Conservation (phyloP, 2,329 filamentous ascomycete species). For the Nigrograna mackinnonii region DNA sequence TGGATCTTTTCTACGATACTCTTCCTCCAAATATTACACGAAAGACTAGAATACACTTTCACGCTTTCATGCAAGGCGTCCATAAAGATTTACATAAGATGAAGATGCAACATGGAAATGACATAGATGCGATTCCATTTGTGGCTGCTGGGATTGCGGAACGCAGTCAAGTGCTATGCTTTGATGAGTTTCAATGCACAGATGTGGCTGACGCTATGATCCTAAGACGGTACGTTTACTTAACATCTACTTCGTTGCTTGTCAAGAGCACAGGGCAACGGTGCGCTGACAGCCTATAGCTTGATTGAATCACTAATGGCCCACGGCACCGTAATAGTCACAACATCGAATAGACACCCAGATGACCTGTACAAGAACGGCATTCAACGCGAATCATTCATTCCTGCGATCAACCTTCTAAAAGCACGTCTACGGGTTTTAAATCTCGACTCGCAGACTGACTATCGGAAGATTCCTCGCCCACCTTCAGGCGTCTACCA, state of each 20-base stretch:
- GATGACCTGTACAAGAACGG: constrained; percentile 98
- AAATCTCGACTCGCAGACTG: constrained; percentile 91
- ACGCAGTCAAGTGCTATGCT: constrained; percentile 84
- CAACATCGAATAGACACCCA: constrained; percentile 95
- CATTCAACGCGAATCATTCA: constrained; percentile 91
- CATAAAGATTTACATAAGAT: constrained; percentile 88
- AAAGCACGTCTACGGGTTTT: constrained; percentile 84
- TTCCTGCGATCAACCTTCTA: constrained; percentile 92
- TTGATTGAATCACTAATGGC: constrained; percentile 91
- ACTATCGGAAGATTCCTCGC: constrained; percentile 95
- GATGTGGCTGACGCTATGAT: constrained; percentile 99
- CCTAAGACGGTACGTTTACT: constrained; percentile 68
- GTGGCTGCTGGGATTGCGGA: constrained; percentile 94
- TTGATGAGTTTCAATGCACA: constrained; percentile 98
- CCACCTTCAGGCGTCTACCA: constrained; percentile 95
- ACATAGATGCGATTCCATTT: constrained; percentile 88
- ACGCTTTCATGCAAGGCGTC: constrained; percentile 99
- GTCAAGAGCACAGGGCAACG: too few species aligned
- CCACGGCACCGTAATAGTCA: constrained; percentile 94
- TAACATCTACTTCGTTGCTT: too few species aligned
- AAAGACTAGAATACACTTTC: constrained; percentile 95
- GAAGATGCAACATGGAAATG: constrained; percentile 86
- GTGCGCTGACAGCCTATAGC: constrained; percentile 41
- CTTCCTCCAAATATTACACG: constrained; percentile 76
- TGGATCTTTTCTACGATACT: constrained; percentile 97